Evolutionary conservation across 78 protist genomes (phyloP).

Genomic region (Pigoraptor vietnamica): DNA sequence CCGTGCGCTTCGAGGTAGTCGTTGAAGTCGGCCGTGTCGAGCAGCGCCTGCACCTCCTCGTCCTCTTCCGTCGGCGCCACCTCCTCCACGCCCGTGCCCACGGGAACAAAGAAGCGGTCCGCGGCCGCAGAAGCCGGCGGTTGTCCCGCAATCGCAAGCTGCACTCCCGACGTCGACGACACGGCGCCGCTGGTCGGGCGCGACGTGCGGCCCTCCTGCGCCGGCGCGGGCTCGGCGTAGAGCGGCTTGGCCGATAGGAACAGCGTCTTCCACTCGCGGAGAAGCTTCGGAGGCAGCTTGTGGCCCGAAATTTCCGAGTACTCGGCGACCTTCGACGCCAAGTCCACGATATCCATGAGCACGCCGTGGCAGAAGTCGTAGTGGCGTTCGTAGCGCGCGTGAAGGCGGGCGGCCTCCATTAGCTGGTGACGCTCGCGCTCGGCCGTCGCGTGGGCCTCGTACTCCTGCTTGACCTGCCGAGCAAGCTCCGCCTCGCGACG

Average conservation of each 20-base stretch:
- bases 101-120: neutral
- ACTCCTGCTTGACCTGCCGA: neutral
- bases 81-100: neutral
- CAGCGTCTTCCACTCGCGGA: conserved; percentile 13
- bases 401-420: neutral
- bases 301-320: neutral
- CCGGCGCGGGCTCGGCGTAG: neutral
- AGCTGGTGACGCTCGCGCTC: neutral
- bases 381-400: neutral
- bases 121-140: neutral
- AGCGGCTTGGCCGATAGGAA: neutral
- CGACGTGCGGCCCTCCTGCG: neutral
- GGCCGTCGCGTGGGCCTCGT: neutral
- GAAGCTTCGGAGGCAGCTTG: conserved; percentile 6
- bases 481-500: neutral
- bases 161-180: neutral
- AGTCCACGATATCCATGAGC: neutral
- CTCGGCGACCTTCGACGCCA: neutral
- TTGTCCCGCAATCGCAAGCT: neutral
- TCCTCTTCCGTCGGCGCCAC: neutral
- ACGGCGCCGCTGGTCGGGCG: neutral
- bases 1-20: neutral
- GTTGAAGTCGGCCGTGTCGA: neutral
- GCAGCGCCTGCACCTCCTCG: neutral
- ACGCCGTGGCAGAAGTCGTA: neutral